phyloP scores from a whole-genome alignment of 202 grass and related monocot species.

The Zizania palustris region DNA sequence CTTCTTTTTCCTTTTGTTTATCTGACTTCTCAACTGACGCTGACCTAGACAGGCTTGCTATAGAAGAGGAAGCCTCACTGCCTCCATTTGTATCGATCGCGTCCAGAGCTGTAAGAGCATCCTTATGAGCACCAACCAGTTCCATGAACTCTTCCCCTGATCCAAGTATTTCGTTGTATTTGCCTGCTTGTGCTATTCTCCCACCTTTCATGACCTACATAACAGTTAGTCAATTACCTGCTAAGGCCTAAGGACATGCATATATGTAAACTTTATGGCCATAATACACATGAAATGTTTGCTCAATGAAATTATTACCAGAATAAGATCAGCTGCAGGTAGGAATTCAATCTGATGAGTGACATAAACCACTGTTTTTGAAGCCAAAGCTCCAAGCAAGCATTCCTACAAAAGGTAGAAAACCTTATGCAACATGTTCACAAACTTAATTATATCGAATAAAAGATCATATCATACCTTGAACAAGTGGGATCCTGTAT shows the following conservation, averaged over 20 bases:
- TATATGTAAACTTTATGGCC: background rate
- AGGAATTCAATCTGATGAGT: slow-evolving; percentile 82
- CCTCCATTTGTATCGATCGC: slow-evolving; percentile 30
- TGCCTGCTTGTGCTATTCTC: slow-evolving; percentile 76
- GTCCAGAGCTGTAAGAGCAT: slow-evolving; percentile 65
- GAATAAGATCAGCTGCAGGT: slow-evolving; percentile 69
- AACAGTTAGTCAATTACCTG: background rate
- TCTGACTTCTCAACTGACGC: slow-evolving; percentile 46
- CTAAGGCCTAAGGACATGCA: slow-evolving; percentile 28
- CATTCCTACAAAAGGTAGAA: slow-evolving; percentile 59
- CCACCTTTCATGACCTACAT: slow-evolving; percentile 80
- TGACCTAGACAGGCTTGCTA: slow-evolving; percentile 14
- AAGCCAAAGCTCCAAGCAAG: slow-evolving; percentile 60
- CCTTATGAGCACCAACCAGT: slow-evolving; percentile 78
- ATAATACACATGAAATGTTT: slow-evolving; percentile 16
- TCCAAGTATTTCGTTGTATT: slow-evolving; percentile 65
- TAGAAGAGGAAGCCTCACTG: slow-evolving; percentile 25
- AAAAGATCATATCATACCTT: slow-evolving; percentile 48
- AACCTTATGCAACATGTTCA: background rate
- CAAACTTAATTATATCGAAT: background rate
- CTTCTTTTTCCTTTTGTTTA: slow-evolving; percentile 46
- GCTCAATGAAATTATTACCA: slow-evolving; percentile 52
- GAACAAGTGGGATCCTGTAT: slow-evolving; percentile 78
- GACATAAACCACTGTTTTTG: slow-evolving; percentile 76
- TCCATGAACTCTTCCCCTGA: slow-evolving; percentile 80